Conservation (phyloP, 768 basidiomycete genomes). For the Cyathus striatus region DNA sequence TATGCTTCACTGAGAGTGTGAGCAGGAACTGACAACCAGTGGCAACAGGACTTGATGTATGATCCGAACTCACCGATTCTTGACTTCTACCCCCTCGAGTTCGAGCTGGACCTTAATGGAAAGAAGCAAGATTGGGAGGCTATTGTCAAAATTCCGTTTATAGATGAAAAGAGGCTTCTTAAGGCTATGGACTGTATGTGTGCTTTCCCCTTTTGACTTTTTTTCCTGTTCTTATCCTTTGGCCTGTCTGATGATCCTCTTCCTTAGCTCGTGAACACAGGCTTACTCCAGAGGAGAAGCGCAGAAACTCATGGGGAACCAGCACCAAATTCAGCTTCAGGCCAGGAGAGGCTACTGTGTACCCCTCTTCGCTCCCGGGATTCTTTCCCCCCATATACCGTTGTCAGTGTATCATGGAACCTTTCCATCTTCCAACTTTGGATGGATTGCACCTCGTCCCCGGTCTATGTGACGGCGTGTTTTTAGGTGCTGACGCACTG, state of each 20-base stretch:
- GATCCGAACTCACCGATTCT: constrained; percentile 80
- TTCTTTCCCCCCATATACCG: constrained; percentile 89
- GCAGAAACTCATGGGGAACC: constrained; percentile 73
- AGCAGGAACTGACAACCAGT: too few relatives aligned
- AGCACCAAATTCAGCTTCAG: constrained; percentile 78
- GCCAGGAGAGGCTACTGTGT: constrained; percentile 55
- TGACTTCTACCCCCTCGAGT: constrained; percentile 91
- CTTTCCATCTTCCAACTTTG: constrained; percentile 86
- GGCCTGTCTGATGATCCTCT: constrained; percentile 2
- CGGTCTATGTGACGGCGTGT: constrained; percentile 86
- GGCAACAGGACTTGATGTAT: constrained; percentile 87
- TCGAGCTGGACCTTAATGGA: constrained; percentile 92
- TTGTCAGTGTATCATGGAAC: constrained; percentile 74
- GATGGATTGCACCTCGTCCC: constrained; percentile 80
- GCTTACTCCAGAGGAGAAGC: constrained; percentile 68
- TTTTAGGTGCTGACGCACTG: constrained; percentile 77
- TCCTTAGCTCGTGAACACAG: constrained; percentile 71
- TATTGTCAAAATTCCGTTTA: constrained; percentile 97
- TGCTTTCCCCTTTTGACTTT: background rate
- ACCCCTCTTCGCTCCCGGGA: constrained; percentile 89
- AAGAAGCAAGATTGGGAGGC: constrained; percentile 99
- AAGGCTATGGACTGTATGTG: constrained; percentile 76
- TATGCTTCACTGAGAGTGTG: too few relatives aligned
- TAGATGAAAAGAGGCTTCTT: constrained; percentile 74
- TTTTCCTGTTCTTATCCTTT: constrained; percentile 1